These are phyloP conservation scores for Flammula alnicola DNA, from an alignment of 1,284 basidiomycete genomes.

Conservation along the genomic window DNA sequence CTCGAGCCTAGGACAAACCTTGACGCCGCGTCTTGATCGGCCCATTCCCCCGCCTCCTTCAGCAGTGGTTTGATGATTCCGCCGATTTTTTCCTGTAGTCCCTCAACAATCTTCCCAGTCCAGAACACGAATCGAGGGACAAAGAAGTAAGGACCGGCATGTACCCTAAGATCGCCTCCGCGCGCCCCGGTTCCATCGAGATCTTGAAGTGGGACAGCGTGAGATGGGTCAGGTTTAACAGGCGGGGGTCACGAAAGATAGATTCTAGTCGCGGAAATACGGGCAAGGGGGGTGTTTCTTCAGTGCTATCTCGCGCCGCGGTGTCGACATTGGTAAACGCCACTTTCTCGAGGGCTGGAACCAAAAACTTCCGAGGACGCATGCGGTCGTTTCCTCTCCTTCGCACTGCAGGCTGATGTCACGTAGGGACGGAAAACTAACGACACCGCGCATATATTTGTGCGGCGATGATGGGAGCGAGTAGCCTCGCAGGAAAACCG, in stretches of 20 bases:
- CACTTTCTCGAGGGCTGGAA: conserved; percentile 47
- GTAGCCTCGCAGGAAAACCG: conserved; percentile 21
- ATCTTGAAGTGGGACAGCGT: conserved; percentile 40
- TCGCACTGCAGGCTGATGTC: conserved; percentile 47
- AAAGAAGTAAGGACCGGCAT: conserved; percentile 39
- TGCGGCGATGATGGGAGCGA: conserved; percentile 13
- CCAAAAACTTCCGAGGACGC: conserved; percentile 45
- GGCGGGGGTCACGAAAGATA: conserved; percentile 43
- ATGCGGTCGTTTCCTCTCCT: conserved; percentile 41
- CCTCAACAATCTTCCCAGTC: conserved; percentile 33
- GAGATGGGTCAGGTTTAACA: conserved; percentile 39
- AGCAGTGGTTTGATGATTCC: conserved; percentile 23
- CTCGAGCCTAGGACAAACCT: conserved; percentile 53
- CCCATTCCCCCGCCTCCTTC: conserved; percentile 7
- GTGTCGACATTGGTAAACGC: conserved; percentile 39
- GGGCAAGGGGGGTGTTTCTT: conserved; percentile 21
- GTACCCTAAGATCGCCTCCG: conserved; percentile 39
- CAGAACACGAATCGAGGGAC: conserved; percentile 36
- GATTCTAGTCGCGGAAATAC: conserved; percentile 38
- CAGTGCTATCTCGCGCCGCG: conserved; percentile 15
- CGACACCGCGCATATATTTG: conserved; percentile 14
- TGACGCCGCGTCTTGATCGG: conserved; percentile 33
- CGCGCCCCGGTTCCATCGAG: conserved; percentile 29
- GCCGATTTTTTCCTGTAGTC: conserved; percentile 30
- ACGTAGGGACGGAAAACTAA: conserved; percentile 36